Evolutionary conservation across 2,329 filamentous ascomycete species (phyloP).

Genomic region (Fusarium camptoceras): DNA sequence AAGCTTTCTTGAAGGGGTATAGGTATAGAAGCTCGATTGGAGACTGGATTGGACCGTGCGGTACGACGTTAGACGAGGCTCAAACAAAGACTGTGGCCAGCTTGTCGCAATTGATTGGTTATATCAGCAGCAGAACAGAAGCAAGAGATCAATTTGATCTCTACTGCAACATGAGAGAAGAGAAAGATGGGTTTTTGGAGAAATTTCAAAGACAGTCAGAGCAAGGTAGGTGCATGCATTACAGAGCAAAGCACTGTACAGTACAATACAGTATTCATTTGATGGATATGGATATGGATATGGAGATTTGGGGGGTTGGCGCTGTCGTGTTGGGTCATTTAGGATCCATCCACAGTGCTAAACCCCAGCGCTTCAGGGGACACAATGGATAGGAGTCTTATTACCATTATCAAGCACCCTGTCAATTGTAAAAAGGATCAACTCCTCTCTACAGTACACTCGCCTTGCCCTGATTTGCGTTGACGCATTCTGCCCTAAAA

Average conservation of each 20-base stretch:
- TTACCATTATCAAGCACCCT: slow-evolving; percentile 15
- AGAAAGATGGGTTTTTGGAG: neutral
- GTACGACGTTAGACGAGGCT: slow-evolving; percentile 45
- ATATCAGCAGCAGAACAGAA: slow-evolving; percentile 5
- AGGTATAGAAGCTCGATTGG: slow-evolving; percentile 26
- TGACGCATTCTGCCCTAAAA: slow-evolving; percentile 7
- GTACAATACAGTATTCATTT: neutral
- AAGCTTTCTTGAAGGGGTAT: slow-evolving; percentile 30
- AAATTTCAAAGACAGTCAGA: neutral
- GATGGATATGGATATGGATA: slow-evolving; percentile 8
- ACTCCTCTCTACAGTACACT: neutral
- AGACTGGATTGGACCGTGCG: slow-evolving; percentile 34
- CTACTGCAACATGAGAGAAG: neutral
- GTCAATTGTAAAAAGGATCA: slow-evolving; percentile 30
- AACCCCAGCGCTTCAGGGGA: slow-evolving; percentile 14
- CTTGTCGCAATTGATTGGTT: slow-evolving; percentile 45
- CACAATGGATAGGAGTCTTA: slow-evolving; percentile 1
- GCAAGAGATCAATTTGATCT: neutral
- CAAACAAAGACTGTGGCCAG: slow-evolving; percentile 44
- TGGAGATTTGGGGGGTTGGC: slow-evolving; percentile 23
- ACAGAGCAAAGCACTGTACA: neutral
- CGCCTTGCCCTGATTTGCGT: neutral
- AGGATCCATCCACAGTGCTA: slow-evolving; percentile 35
- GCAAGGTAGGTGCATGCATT: neutral
- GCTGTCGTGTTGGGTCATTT: slow-evolving; percentile 26